phyloP scores from a whole-genome alignment of 208 protist species.

The Leishmania gerbilli region DNA sequence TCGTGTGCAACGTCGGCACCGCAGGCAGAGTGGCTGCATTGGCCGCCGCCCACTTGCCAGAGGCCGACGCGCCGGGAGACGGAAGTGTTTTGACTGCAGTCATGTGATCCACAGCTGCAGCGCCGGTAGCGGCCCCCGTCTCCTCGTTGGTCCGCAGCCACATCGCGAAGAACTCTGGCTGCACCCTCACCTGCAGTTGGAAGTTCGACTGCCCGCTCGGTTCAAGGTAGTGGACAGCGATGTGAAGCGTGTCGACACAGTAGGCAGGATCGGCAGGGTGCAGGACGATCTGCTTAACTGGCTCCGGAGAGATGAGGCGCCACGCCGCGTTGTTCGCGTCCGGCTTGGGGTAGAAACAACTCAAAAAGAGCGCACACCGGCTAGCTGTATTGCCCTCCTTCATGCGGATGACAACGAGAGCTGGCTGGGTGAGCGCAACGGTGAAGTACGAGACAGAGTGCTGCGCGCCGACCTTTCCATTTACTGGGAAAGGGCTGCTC shows the following conservation, averaged over 20 bases:
- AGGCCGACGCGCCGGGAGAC: not conserved
- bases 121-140: conserved; percentile 4
- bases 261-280: conserved; percentile 78
- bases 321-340: conserved; percentile 80
- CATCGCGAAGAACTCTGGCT: conserved; percentile 37
- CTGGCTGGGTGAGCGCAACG: conserved; percentile 45
- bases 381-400: conserved; percentile 82
- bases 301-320: conserved; percentile 69
- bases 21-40: not conserved
- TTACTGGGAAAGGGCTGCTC: conserved; percentile 17
- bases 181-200: conserved; percentile 56
- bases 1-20: conserved; percentile 7
- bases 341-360: conserved; percentile 57
- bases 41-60: not conserved
- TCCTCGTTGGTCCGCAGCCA: conserved; percentile 43
- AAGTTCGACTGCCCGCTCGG: conserved; percentile 70
- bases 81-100: not conserved
- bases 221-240: conserved; percentile 83
- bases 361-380: conserved; percentile 75
- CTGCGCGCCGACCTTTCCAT: conserved; percentile 40
- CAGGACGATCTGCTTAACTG: conserved; percentile 70
- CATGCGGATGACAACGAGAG: conserved; percentile 67
- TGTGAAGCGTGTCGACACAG: conserved; percentile 47
- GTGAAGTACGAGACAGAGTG: conserved; percentile 66
- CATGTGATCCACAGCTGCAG: not conserved